Conservation (phyloP, 106 monocot genomes). For the Dactylorhiza incarnata region DNA sequence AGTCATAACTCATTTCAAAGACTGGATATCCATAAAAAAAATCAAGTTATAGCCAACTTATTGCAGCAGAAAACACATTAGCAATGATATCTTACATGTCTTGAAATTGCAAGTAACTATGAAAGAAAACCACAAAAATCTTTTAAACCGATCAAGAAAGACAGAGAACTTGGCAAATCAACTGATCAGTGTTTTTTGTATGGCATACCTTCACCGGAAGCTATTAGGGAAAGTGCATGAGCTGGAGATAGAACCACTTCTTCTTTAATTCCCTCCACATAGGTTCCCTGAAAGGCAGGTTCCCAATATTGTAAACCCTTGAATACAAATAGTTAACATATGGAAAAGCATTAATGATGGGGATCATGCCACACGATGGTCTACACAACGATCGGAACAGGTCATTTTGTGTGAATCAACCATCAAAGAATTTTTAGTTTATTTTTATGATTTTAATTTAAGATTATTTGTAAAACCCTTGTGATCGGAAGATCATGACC, state of each 20-base stretch:
- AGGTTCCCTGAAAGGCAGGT: slow-evolving; percentile 61
- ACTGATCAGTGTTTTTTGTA: background rate
- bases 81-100: no score
- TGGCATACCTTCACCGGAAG: slow-evolving; percentile 86
- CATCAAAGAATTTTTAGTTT: no score
- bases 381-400: no score
- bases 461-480: no score
- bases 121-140: background rate
- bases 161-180: background rate
- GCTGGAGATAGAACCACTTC: slow-evolving; percentile 96
- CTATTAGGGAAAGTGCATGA: slow-evolving; percentile 96
- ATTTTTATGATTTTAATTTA: no score
- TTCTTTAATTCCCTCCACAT: slow-evolving; percentile 98
- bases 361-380: no score
- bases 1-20: background rate
- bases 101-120: background rate
- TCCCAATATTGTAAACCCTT: background rate
- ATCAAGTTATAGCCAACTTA: background rate
- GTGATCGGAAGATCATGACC: no score
- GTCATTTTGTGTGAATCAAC: no score
- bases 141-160: background rate
- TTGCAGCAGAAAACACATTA: background rate
- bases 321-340: background rate
- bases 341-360: background rate
- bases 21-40: background rate